A percentile compares a stretch with the other conserved stretches of the same genome.
These are phyloP conservation scores for Ceratonia siliqua DNA, from an alignment of 306 rosid genomes.

Conservation along the genomic window DNA sequence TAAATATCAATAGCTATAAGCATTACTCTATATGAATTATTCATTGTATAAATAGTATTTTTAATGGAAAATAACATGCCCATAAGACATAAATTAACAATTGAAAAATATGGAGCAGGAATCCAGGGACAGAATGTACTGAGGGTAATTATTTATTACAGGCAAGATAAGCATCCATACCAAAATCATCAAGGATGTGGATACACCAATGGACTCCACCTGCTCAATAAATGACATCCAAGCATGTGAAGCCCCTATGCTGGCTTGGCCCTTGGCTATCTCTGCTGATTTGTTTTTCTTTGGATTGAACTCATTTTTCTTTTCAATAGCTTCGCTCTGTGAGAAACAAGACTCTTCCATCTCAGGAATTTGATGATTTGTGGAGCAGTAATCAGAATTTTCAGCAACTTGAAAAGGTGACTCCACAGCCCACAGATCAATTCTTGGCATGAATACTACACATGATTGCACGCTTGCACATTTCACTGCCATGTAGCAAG, in stretches of 20 bases:
- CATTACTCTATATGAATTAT: not conserved
- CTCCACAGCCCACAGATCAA: constrained; percentile 90
- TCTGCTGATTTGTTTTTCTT: constrained; percentile 45
- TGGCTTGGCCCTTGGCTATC: constrained; percentile 37
- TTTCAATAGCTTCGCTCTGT: constrained; percentile 37
- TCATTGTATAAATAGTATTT: not conserved
- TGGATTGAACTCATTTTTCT: constrained; percentile 39
- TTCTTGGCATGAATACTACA: constrained; percentile 85
- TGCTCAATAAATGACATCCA: constrained; percentile 91
- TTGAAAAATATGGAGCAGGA: not conserved
- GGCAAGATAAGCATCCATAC: constrained; percentile 49
- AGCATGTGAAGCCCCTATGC: constrained; percentile 57
- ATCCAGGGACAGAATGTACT: not conserved
- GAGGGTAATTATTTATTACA: not conserved
- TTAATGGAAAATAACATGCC: constrained; percentile 8
- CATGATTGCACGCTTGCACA: constrained; percentile 67
- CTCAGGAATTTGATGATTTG: constrained; percentile 34
- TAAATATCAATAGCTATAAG: not conserved
- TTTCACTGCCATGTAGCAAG: constrained; percentile 67
- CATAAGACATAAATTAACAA: constrained; percentile 13
- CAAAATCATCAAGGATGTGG: constrained; percentile 80
- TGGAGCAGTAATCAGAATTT: constrained; percentile 49
- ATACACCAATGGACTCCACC: constrained; percentile 73
- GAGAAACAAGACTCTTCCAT: constrained; percentile 35
- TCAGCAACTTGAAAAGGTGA: constrained; percentile 45